phyloP scores from a whole-genome alignment of 345 rosid species.

The Linum usitatissimum region DNA sequence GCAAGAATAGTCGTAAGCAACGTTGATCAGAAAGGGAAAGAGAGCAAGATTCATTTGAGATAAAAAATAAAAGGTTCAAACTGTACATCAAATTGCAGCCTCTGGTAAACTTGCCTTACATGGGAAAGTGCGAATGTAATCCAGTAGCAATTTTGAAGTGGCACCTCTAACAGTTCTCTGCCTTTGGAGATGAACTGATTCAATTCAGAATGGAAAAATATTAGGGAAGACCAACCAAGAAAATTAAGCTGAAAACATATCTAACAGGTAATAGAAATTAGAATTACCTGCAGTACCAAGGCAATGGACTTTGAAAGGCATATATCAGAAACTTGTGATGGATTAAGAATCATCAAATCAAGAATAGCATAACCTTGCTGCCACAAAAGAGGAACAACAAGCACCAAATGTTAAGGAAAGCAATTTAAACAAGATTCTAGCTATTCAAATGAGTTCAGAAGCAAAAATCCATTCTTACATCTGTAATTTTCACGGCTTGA shows the following conservation, averaged over 20 bases:
- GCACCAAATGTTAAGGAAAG: neutral
- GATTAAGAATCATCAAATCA: slow-evolving; percentile 52
- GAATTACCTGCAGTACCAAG: slow-evolving; percentile 53
- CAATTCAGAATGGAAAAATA: slow-evolving; percentile 14
- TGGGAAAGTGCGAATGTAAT: slow-evolving; percentile 48
- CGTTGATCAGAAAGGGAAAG: neutral
- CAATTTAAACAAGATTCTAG: neutral
- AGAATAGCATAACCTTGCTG: slow-evolving; percentile 73
- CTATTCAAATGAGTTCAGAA: neutral
- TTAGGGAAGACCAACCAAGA: slow-evolving; percentile 1
- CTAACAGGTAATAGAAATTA: neutral
- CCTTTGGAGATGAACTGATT: slow-evolving; percentile 78
- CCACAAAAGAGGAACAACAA: slow-evolving; percentile 6
- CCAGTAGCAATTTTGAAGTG: slow-evolving; percentile 60
- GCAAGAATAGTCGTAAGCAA: slow-evolving; percentile 18
- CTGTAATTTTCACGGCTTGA: slow-evolving; percentile 40
- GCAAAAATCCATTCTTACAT: slow-evolving; percentile 36
- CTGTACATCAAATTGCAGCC: slow-evolving; percentile 10
- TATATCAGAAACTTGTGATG: slow-evolving; percentile 41
- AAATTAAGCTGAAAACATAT: neutral
- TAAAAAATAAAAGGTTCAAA: slow-evolving; percentile 1
- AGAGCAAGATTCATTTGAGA: too few relatives aligned
- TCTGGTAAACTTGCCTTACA: slow-evolving; percentile 51
- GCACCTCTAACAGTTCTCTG: slow-evolving; percentile 73
- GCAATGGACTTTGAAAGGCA: slow-evolving; percentile 61